Evolutionary conservation across 2,329 filamentous ascomycete species (phyloP), one percentile per base, ranked within the genome.

Genomic region (Alternaria rosae): DNA sequence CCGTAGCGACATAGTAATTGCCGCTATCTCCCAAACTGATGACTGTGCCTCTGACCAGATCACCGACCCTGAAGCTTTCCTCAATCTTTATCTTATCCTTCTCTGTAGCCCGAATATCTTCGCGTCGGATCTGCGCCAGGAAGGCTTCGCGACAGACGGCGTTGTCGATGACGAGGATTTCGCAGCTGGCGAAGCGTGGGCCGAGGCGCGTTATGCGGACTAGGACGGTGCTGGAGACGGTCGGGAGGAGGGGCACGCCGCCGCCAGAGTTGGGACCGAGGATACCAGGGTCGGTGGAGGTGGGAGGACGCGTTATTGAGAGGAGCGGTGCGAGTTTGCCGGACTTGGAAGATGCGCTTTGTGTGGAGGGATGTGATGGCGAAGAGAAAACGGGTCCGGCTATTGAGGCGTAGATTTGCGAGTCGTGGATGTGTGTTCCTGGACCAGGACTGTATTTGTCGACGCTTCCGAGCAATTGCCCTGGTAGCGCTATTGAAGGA

Each of bases 1-100:
- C 93, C 1, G 95, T 99, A 25, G 90, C 92, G n/a, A 97, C 86
- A 79, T 97, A 99, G 79, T 98, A 99, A 73, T 92, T 97, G 53
- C 91, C 89, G 82, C 98, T 94, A 77, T 99, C 95, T 38, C 95
- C 95, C 13, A 98, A 82, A 8, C 92, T 95, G 61, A 97, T 95
- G 74, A 99, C 93, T 58, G 90, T 87, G 5, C 93, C 95, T 53
- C 92, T 84, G 54, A 99, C 92, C 68, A 98, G 89, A 82, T 99
- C 95, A 0, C 95, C 95, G 0, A 96, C 94, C 68, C 93, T 87
- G 77, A 98, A 98, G 73, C 91, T 92, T 78, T 97, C 93, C 69
- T 92, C 90, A 66, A 98, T 92, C 78, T 91, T 92, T 44, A 97
- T 92, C 70, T 92, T 92, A 78, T 98, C 95, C 82, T 97, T 97